phyloP scores from a whole-genome alignment of 2,329 filamentous ascomycete species.

The Rosellinia necatrix region DNA sequence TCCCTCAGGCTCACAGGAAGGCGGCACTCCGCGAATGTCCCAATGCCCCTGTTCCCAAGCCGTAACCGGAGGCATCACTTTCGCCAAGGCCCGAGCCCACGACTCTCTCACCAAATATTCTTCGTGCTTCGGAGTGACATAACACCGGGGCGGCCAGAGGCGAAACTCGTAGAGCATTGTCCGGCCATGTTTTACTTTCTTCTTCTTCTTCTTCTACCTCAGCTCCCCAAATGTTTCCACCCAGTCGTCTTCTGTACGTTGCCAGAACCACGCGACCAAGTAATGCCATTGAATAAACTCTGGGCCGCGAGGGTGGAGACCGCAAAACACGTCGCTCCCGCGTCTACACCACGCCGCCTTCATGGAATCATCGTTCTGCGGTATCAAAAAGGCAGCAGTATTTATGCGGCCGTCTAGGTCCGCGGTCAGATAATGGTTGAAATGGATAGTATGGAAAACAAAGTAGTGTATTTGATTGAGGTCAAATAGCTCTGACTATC shows the following conservation, averaged over 20 bases:
- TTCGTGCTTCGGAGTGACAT: not conserved
- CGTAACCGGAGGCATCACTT: not conserved
- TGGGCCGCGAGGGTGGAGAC: not conserved
- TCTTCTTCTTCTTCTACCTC: not conserved
- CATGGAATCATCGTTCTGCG: too few species aligned
- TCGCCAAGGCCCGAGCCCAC: not conserved
- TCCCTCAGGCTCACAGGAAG: not conserved
- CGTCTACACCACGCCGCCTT: too few species aligned
- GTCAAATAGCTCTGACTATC: too few species aligned
- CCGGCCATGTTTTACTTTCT: not conserved
- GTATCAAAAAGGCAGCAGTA: too few species aligned
- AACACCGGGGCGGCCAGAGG: not conserved
- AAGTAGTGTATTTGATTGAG: too few species aligned
- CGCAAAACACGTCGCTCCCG: not conserved
- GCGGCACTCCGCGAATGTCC: not conserved
- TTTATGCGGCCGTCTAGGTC: too few species aligned
- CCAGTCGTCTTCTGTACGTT: not conserved
- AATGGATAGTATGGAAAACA: too few species aligned
- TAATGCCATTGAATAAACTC: not conserved
- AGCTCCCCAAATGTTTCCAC: not conserved
- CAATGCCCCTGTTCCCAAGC: constrained; percentile 9
- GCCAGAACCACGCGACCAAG: not conserved
- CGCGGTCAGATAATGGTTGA: too few species aligned
- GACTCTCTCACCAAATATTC: constrained; percentile 2
- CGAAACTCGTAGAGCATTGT: not conserved